Evolutionary conservation across 1,284 basidiomycete species (phyloP), one percentile per base, ranked within the genome.

Genomic region (Anthracocystis panici-leucophaei): DNA sequence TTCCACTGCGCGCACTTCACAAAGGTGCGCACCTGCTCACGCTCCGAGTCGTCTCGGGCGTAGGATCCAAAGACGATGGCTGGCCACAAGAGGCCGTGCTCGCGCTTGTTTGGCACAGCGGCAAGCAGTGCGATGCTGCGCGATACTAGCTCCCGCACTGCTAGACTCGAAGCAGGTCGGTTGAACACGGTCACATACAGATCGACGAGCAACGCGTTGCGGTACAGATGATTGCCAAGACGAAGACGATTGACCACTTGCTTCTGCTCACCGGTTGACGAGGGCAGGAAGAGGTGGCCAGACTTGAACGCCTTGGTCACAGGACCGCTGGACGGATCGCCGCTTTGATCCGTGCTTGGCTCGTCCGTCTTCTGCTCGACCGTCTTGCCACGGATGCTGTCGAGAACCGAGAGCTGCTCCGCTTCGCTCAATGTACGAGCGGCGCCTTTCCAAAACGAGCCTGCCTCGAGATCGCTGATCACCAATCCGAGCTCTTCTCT

Each of bases 101-200:
- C 72, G 31, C 60, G 53, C 52, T 55, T 53, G 25, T 62, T 59
- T 0, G 66, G 62, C 3, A 75, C 62, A 6, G 66, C 66, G 5
- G 12, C 59, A 2, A 75, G 49, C 20, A 75, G 44, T 1, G 55
- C 48, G 16, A 65, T 62, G 66, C 62, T 65, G 51, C 66, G 62
- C 6, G 66, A 58, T 2, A 75, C 63, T 5, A 75, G 52, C 11
- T 65, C 59, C 23, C 66, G 72, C 21, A 75, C 52, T 2, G 51
- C 59, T 2, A 54, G 56, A n/a, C 62, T 69, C 27, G 58, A 51
- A 8, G 72, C 29, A 0, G 62, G 33, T 21, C 66, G 62, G 49
- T 75, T 66, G 60, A 75, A 75, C 31, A 75, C 66, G 14, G 54
- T 62, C 31, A 75, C 57, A 52, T 75, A 75, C 29, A 75, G 42